Evolutionary conservation across 148 eudicot genomes (phyloP), one percentile per base, ranked within the genome.

Genomic region (Rhododendron molle): DNA sequence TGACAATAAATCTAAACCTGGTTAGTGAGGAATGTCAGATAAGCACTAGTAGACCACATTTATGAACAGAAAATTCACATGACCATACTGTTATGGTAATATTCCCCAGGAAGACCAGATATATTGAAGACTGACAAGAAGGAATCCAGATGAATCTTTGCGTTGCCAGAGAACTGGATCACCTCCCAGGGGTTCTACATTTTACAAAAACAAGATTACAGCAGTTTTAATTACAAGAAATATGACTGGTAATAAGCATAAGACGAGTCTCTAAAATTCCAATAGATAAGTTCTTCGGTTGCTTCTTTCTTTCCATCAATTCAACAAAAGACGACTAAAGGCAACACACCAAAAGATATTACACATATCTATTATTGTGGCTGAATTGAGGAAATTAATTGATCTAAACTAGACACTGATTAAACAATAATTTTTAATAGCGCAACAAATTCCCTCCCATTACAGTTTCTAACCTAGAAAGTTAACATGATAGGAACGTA

Each of bases 161-260:
- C 88, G 83, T 88, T 91, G 87, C 96, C 95, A 76, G 98, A 90
- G 91, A 97, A 95, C 60, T 91, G 91, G 54, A 97, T 93, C 71
- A 85, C 93, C 90, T 97, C 99, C 99, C 99, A 97, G 85, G 99
- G 99, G 90, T 97, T 97, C 99, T 97, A 92, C 86, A 90, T 78
- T 60, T 79, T 81, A 20, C 21, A 43, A 84, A 32, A 73, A 13
- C 44, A 65, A 83, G 46, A 62, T 36, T 36, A 69, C 84, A 26
- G 36, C 43, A 18, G 56, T 67, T 28, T 83, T 69, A 83, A 44
- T 83, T 8, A 72, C 14, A 83, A 44, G 79, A 73, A 83, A 32
- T 73, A 20, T 32, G 30, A 30, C 46, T 2, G 23, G 38, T 36
- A 38, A 40, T 21, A 20, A 60, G 23, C 2, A 12, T 81, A 6